These are phyloP conservation scores for Aspergillus unguis DNA, from an alignment of 2,329 filamentous ascomycete species.

Conservation along the genomic window DNA sequence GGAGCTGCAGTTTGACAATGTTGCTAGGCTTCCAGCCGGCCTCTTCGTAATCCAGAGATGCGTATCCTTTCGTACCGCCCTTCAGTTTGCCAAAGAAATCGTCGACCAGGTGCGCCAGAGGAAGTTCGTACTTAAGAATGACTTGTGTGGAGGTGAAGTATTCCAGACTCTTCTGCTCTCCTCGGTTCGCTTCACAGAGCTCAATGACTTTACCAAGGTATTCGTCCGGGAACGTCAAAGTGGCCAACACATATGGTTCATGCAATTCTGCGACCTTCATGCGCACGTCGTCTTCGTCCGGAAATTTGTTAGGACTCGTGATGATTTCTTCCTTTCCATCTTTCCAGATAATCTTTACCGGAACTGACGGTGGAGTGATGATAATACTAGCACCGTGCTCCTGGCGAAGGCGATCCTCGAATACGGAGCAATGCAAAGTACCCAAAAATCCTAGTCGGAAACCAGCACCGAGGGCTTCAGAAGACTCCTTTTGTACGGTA, in stretches of 20 bases:
- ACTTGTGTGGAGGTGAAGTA: slow-evolving; percentile 93
- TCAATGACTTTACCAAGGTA: slow-evolving; percentile 94
- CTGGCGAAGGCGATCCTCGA: slow-evolving; percentile 89
- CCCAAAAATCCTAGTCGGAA: slow-evolving; percentile 94
- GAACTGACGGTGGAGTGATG: slow-evolving; percentile 92
- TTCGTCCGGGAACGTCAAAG: slow-evolving; percentile 87
- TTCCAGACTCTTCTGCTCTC: slow-evolving; percentile 79
- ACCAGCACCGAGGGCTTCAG: slow-evolving; percentile 86
- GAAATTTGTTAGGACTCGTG: slow-evolving; percentile 84
- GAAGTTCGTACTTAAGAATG: slow-evolving; percentile 88
- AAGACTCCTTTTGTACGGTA: slow-evolving; percentile 89
- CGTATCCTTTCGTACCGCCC: slow-evolving; percentile 89
- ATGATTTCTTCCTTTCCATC: slow-evolving; percentile 76
- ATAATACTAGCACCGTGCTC: slow-evolving; percentile 95
- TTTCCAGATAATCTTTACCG: slow-evolving; percentile 77
- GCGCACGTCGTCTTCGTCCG: slow-evolving; percentile 62
- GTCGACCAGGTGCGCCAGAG: slow-evolving; percentile 85
- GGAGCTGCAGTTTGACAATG: slow-evolving; percentile 82
- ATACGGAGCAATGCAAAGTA: slow-evolving; percentile 98
- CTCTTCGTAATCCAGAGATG: slow-evolving; percentile 94
- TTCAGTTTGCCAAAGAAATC: slow-evolving; percentile 98
- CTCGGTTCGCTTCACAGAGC: slow-evolving; percentile 84
- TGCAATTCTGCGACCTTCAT: slow-evolving; percentile 60
- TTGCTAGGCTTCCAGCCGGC: slow-evolving; percentile 77
- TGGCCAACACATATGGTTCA: slow-evolving; percentile 75